A percentile compares a stretch with the other conserved stretches of the same genome.
These are phyloP conservation scores for Vachellia collinsii DNA, from an alignment of 306 rosid species.

Conservation along the genomic window DNA sequence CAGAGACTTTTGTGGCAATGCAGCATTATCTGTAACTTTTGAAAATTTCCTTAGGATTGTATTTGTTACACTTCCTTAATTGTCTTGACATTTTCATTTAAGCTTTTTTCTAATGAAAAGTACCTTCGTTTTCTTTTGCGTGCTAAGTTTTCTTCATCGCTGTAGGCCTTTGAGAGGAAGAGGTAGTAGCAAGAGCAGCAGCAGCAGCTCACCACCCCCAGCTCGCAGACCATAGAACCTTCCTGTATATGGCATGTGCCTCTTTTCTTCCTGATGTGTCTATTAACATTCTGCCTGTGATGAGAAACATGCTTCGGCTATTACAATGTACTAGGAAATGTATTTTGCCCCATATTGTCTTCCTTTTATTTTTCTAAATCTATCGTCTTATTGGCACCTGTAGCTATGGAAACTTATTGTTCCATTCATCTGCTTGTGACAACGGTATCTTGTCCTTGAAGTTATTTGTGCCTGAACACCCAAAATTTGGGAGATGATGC, in stretches of 20 bases:
- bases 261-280: constrained; percentile 32
- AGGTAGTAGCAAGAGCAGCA: constrained; percentile 89
- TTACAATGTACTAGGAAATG: constrained; percentile 26
- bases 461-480: constrained; percentile 23
- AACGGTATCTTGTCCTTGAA: background rate
- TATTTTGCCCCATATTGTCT: constrained; percentile 19
- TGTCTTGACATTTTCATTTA: background rate
- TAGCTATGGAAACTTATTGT: constrained; percentile 20
- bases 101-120: background rate
- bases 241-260: constrained; percentile 13
- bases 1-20: background rate
- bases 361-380: background rate
- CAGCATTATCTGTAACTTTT: background rate
- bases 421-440: constrained; percentile 11
- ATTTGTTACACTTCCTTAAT: background rate
- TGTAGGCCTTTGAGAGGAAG: constrained; percentile 85
- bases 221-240: constrained; percentile 65
- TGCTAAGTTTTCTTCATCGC: background rate
- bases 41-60: constrained; percentile 1
- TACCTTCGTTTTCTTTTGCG: constrained; percentile 9
- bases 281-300: constrained; percentile 22
- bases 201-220: constrained; percentile 85
- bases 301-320: constrained; percentile 27
- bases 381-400: constrained; percentile 24
- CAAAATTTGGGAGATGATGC: constrained; percentile 12